Base-by-base conservation (phyloP, 75 land plant genomes). In the Pseudotsuga menziesii region DNA sequence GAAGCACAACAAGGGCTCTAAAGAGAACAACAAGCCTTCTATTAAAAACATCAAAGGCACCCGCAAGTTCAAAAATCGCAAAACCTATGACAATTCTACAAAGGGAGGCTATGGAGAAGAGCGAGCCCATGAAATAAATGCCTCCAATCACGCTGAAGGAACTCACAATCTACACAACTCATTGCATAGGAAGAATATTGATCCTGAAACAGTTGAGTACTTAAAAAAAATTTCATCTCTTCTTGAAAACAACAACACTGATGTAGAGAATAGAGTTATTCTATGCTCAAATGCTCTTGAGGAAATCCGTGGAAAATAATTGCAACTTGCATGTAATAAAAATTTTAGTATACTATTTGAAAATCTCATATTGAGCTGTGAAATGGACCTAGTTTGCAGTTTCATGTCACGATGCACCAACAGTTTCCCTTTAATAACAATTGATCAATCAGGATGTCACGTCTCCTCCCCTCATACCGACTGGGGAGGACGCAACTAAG, bases 271-370 rank as follows among this genome's bases (percentile, higher is more conserved):
- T 74, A 84, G 91, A 23, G 74, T 87, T n/a, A 69, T 76, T 48
- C 76, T 96, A 12, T 89, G 94, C 79, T 86, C 81, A 39, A 96
- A 90, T 82, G 97, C 99, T 26, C 78, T 96, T n/a, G 99, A 94
- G 76, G 99, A 96, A 80, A 77, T 90, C 16, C 82, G 82, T 17
- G 99, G 99, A 52, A 94, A 96, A 80, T 97, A 96, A 76, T 82
- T 92, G 7, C 88, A 90, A 72, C 87, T 96, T 66, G 85, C 94
- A 20, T 91, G 91, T 58, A 91, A 96, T 83, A 79, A 83, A 32
- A 78, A 85, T 36, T 86, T 93, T 60, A 92, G 99, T 63, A 88
- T 87, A 56, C 93, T 86, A 35, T 44, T 96, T 77, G 90, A 96
- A 79, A 84, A 59, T 20, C 91, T 96, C 5, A 88, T 96, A 35